Evolutionary conservation across 305 asterid species (phyloP).

Genomic region (Fraxinus albicans): DNA sequence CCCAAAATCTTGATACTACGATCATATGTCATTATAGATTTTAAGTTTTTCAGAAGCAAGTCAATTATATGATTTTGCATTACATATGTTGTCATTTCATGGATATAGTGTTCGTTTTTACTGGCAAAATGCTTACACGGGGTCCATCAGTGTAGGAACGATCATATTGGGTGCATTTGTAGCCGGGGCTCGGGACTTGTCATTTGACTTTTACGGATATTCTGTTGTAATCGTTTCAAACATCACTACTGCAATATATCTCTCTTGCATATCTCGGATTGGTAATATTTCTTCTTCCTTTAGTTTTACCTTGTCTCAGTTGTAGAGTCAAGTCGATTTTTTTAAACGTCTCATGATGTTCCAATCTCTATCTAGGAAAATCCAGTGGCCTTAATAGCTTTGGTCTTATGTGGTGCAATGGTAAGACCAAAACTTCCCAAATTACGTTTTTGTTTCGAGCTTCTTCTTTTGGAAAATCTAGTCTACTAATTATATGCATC

Average conservation of each 20-base stretch:
- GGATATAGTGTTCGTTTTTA: not conserved
- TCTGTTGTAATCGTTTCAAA: slow-evolving; percentile 23
- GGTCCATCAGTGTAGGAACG: slow-evolving; percentile 27
- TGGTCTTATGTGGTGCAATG: slow-evolving; percentile 35
- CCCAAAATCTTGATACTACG: not conserved
- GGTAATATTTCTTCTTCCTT: not conserved
- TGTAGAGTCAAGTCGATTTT: not conserved
- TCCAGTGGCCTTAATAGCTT: slow-evolving; percentile 30
- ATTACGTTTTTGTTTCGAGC: not conserved
- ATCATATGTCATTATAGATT: not conserved
- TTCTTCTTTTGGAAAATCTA: not conserved
- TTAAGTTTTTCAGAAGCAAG: not conserved
- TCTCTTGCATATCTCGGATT: slow-evolving; percentile 24
- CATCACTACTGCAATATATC: slow-evolving; percentile 27
- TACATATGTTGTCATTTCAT: not conserved
- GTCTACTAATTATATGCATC: not conserved
- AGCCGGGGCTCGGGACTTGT: slow-evolving; percentile 31
- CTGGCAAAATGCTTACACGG: not conserved
- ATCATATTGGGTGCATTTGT: slow-evolving; percentile 28
- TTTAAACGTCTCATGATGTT: not conserved
- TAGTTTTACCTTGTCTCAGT: not conserved
- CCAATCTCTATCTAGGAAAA: slow-evolving; percentile 16
- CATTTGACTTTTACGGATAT: slow-evolving; percentile 24
- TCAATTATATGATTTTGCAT: not conserved
- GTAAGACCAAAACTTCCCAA: slow-evolving; percentile 5